These are phyloP conservation scores for Acorus calamus DNA, from an alignment of 106 monocot genomes.

Conservation along the genomic window DNA sequence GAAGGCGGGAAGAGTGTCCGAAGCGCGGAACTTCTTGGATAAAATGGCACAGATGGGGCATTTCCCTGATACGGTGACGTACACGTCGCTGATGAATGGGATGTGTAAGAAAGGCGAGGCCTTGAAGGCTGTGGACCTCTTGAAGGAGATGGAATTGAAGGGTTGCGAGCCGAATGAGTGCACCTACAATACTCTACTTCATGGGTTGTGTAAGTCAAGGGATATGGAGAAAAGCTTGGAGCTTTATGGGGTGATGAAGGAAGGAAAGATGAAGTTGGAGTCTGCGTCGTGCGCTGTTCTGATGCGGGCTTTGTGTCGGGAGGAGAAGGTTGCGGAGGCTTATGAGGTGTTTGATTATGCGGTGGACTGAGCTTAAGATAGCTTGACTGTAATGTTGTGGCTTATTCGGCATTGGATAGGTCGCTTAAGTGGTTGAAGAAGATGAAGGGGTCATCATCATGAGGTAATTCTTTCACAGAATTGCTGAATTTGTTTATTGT, in stretches of 20 bases:
- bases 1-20: conserved; percentile 60
- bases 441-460: conserved; percentile 1
- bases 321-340: conserved; percentile 53
- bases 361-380: conserved; percentile 69
- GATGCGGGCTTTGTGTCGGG: conserved; percentile 54
- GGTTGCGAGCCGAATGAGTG: conserved; percentile 78
- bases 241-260: conserved; percentile 52
- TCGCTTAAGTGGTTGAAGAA: conserved; percentile 69
- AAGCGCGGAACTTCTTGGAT: conserved; percentile 60
- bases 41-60: conserved; percentile 58
- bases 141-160: conserved; percentile 75
- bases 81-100: conserved; percentile 83
- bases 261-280: conserved; percentile 62
- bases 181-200: conserved; percentile 81
- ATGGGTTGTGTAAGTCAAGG: conserved; percentile 73
- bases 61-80: conserved; percentile 63
- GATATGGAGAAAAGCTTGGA: conserved; percentile 60
- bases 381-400: conserved; percentile 50
- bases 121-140: conserved; percentile 40
- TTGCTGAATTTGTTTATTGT: too few relatives aligned
- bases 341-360: conserved; percentile 93
- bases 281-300: conserved; percentile 60
- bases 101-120: conserved; percentile 87
- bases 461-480: too few relatives aligned
- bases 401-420: conserved; percentile 61